Base-by-base conservation (phyloP, 106 monocot species). In the Alisma plantagoaquatica region DNA sequence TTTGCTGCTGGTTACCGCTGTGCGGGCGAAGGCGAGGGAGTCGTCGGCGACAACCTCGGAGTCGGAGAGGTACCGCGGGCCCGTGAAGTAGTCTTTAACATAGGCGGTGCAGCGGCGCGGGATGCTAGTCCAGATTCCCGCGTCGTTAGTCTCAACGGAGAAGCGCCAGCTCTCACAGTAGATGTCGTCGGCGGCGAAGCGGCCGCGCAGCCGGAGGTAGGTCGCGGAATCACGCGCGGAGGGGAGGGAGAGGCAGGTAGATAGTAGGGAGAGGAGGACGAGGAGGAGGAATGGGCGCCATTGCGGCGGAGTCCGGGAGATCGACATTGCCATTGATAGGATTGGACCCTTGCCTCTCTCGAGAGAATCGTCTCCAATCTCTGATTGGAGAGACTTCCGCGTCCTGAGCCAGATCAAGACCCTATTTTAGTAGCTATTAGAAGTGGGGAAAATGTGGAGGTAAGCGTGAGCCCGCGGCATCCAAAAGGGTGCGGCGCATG, bases 161-260 rank as follows among this genome's bases (percentile, higher is more conserved):
- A 61, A 62, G 31, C 47, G 49, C 70, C 70, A 70, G 54, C 70
- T 70, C 26, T 62, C 46, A 62, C 70, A 70, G 54, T 62, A 47
- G 51, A 27, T 8, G 7, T 4, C 41, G n/a, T 42, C 22, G 27
- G 19, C 4, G 20, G 10, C 2, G n/a, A n/a, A n/a, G n/a, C n/a
- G n/a, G n/a, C n/a, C n/a, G 41, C 51, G 33, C 10, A 10, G n/a
- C 7, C 31, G 59, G 1, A 60, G 29, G 20, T 19, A 17, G 17
- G 11, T 22, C 33, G 38, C 20, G 20, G 51, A 14, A 46, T 25
- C 9, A 1, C 18, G 14, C 15, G 43, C 17, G 62, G 11, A 33
- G n/a, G 47, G n/a, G 29, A n/a, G 22, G 31, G 11, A 31, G 51
- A 43, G 8, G 43, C 53, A 31, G 60, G 53, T n/a, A n/a, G n/a